phyloP scores from a whole-genome alignment of 129 eudicot genomes.

The Centella asiatica region DNA sequence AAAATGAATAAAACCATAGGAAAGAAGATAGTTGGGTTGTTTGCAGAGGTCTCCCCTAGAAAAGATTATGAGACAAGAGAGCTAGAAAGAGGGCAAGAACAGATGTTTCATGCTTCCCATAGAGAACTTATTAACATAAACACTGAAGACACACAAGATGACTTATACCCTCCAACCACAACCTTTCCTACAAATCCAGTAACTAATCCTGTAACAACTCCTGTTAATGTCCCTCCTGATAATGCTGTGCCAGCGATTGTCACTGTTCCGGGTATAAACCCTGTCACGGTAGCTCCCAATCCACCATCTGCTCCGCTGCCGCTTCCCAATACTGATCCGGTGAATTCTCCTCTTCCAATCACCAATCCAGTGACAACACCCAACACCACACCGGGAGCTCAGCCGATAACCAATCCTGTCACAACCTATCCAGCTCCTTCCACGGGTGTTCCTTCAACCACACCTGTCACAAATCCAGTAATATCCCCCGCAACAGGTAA shows the following conservation, averaged over 20 bases:
- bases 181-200: constrained; percentile 31
- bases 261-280: constrained; percentile 51
- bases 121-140: constrained; percentile 29
- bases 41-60: constrained; percentile 11
- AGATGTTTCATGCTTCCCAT: constrained; percentile 21
- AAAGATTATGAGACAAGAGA: constrained; percentile 16
- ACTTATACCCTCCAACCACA: constrained; percentile 49
- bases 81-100: constrained; percentile 20
- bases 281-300: constrained; percentile 24
- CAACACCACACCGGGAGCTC: constrained; percentile 29
- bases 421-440: constrained; percentile 36
- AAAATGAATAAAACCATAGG: background rate
- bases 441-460: constrained; percentile 21
- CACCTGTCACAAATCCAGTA: constrained; percentile 23
- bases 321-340: constrained; percentile 40
- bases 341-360: constrained; percentile 19
- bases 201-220: constrained; percentile 37
- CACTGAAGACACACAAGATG: constrained; percentile 30
- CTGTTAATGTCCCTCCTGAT: constrained; percentile 26
- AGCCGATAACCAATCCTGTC: constrained; percentile 27
- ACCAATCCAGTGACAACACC: constrained; percentile 52
- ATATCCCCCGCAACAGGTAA: constrained; percentile 29
- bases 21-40: constrained; percentile 1
- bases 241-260: constrained; percentile 39
- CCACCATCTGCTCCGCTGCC: constrained; percentile 24